These are phyloP conservation scores for Agaricus bisporus DNA, from an alignment of 768 basidiomycete genomes.

Conservation along the genomic window DNA sequence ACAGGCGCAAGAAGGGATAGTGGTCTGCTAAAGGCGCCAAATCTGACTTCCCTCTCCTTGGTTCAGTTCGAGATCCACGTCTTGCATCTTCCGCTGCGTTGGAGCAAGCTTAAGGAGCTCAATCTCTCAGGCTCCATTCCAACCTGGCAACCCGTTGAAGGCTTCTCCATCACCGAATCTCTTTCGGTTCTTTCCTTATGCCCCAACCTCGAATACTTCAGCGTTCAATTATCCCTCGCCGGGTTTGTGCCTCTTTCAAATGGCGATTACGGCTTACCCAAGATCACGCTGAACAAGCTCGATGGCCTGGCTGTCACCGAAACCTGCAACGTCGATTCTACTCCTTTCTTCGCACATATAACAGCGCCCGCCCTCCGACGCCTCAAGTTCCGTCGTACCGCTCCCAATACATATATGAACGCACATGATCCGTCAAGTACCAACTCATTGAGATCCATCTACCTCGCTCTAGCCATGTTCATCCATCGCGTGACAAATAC, in stretches of 20 bases:
- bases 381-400: constrained; percentile 8
- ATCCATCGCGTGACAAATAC: not conserved
- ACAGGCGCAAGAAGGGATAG: constrained; percentile 4
- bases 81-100: constrained; percentile 8
- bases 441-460: not conserved
- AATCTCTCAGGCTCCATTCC: constrained; percentile 7
- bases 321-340: constrained; percentile 6
- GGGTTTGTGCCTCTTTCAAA: constrained; percentile 2
- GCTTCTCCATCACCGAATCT: constrained; percentile 6
- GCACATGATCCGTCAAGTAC: not conserved
- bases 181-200: constrained; percentile 6
- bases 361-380: constrained; percentile 2
- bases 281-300: constrained; percentile 1
- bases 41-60: constrained; percentile 1
- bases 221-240: constrained; percentile 8
- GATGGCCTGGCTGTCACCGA: constrained; percentile 5
- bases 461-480: constrained; percentile 6
- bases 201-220: constrained; percentile 8
- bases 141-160: constrained; percentile 5
- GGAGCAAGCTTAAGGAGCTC: constrained; percentile 7
- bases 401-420: constrained; percentile 2
- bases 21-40: constrained; percentile 6
- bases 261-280: constrained; percentile 7
- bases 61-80: constrained; percentile 8
- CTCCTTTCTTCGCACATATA: constrained; percentile 3